Evolutionary conservation across 352 stramenopile genomes (phyloP), one percentile per base, ranked within the genome.

Genomic region (Globisporangium splendens): DNA sequence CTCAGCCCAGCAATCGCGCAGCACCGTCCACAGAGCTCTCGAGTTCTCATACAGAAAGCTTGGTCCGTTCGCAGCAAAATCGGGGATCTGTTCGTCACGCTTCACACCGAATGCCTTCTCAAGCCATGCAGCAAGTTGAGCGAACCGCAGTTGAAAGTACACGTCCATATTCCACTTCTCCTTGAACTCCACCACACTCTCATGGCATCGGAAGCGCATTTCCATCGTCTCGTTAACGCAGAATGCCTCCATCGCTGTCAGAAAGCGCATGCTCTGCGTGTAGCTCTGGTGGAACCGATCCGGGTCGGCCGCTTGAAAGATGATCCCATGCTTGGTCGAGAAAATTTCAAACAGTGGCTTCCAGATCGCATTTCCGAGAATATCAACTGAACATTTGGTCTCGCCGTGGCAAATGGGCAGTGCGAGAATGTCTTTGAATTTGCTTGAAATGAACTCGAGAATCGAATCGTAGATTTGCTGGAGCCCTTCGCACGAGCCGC

Each of bases 161-260:
- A 94, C 79, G 43, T 92, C 85, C 56, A 93, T 75, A 54, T 96
- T 93, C 86, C 86, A 96, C 64, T 88, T 90, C 47, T 93, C 83
- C 56, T 87, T 89, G 64, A 96, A 96, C 38, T 88, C 72, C 4
- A 88, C 56, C 13, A 89, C 77, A 18, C 74, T 89, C 41, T 92
- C 79, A 35, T 92, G 81, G 6, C 65, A 69, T 17, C 80, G 74
- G 39, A 96, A 93, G 1, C 85, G 79, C 6, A 50, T 70, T 57
- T 75, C 83, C 71, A 88, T 86, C 2, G 61, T 59, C 18, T 86
- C 63, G 11, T 48, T 86, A n/a, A 61, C 68, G 46, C 82, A 93
- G 33, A 90, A 80, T 1, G 66, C 50, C 52, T 93, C 83, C 1
- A 96, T 54, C 20, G 73, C 49, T 20, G 49, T 21, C 1, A 93